Evolutionary conservation across 176 grass and related monocot species (phyloP).

Genomic region (Aegilops umbellulata): DNA sequence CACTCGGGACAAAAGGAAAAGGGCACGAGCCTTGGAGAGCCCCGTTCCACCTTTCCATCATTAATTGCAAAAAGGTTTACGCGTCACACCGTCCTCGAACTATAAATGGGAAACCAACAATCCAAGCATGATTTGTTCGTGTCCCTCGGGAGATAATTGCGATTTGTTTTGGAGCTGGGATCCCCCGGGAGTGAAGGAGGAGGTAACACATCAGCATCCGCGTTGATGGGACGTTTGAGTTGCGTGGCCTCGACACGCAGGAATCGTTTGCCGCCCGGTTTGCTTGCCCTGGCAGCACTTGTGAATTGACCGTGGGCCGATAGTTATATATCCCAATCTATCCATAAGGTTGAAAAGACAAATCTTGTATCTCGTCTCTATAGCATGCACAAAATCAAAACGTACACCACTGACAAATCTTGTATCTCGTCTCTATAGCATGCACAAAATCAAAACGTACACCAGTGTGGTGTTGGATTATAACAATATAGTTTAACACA

Average conservation of each 20-base stretch:
- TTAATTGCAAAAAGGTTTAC: slow-evolving; percentile 45
- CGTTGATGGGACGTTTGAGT: background rate
- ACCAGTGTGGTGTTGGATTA: no score
- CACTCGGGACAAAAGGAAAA: slow-evolving; percentile 33
- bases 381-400: no score
- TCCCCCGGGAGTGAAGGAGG: background rate
- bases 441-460: no score
- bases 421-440: no score
- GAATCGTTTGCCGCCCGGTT: background rate
- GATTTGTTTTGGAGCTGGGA: background rate
- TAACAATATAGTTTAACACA: no score
- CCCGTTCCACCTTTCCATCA: slow-evolving; percentile 30
- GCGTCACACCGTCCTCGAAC: background rate
- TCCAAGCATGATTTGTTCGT: background rate
- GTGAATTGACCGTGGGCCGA: background rate
- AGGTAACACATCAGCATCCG: background rate
- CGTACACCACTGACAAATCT: no score
- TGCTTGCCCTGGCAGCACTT: background rate
- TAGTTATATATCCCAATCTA: background rate
- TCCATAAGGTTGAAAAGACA: no score
- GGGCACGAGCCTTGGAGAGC: slow-evolving; percentile 18
- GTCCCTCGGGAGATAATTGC: background rate
- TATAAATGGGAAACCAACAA: slow-evolving; percentile 25
- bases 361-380: no score
- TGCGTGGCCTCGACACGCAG: background rate